Percentiles rank a stretch among this genome's conserved stretches.
phyloP scores from a whole-genome alignment of 2,329 filamentous ascomycete species.

The Aspergillus calidoustus region DNA sequence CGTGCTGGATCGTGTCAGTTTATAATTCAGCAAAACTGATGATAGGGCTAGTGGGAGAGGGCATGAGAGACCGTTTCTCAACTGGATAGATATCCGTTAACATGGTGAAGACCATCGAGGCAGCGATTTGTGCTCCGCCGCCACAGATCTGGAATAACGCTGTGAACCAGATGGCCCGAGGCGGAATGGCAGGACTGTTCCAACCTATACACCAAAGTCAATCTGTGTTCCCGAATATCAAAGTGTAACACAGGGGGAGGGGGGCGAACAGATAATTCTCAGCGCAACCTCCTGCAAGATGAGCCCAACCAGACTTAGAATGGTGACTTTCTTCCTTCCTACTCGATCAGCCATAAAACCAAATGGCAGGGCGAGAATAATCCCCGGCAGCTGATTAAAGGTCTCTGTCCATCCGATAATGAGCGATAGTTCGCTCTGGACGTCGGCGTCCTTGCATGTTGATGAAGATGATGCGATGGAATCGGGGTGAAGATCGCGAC shows the following conservation, averaged over 20 bases:
- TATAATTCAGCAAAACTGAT: not conserved
- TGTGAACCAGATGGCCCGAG: constrained; percentile 18
- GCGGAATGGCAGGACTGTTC: constrained; percentile 7
- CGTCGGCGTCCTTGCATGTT: constrained; percentile 16
- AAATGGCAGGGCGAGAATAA: constrained; percentile 19
- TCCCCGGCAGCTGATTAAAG: constrained; percentile 17
- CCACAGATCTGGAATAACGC: constrained; percentile 22
- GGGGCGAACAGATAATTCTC: constrained; percentile 6
- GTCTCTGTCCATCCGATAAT: constrained; percentile 20
- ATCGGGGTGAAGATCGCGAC: constrained; percentile 18
- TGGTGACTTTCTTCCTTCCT: constrained; percentile 17
- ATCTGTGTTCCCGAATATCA: not conserved
- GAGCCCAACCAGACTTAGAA: constrained; percentile 15
- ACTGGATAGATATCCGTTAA: constrained; percentile 20
- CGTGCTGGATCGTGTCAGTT: constrained; percentile 1
- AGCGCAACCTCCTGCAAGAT: constrained; percentile 14
- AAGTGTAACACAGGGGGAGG: not conserved
- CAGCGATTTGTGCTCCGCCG: constrained; percentile 17
- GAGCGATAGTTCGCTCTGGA: constrained; percentile 21
- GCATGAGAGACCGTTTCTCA: constrained; percentile 14
- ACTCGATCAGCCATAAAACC: constrained; percentile 21
- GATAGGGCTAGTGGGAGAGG: not conserved
- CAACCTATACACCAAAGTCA: not conserved
- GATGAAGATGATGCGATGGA: not conserved
- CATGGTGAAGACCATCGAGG: constrained; percentile 16